Evolutionary conservation across 1,284 basidiomycete genomes (phyloP).

Genomic region (Naganishia albida): DNA sequence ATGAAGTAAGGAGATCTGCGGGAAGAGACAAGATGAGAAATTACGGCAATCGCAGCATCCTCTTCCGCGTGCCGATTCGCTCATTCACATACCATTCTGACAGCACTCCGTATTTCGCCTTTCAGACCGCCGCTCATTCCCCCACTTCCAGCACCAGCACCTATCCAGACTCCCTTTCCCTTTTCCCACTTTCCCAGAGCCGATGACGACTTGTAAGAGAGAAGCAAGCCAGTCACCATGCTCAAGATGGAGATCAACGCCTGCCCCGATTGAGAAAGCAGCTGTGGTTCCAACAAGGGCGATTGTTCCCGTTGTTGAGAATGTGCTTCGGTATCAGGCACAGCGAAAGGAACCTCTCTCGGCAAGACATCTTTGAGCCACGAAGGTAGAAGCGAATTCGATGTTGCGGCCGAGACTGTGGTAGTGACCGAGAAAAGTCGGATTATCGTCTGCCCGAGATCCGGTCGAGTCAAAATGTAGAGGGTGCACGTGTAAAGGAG

Average conservation of each 20-base stretch:
- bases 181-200: slow-evolving; percentile 48
- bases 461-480: slow-evolving; percentile 16
- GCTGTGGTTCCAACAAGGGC: slow-evolving; percentile 36
- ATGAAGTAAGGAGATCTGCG: slow-evolving; percentile 4
- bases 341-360: slow-evolving; percentile 41
- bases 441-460: slow-evolving; percentile 28
- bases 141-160: slow-evolving; percentile 18
- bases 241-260: slow-evolving; percentile 46
- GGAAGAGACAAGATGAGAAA: background rate
- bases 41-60: no score
- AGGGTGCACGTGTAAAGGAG: slow-evolving; percentile 18
- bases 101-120: slow-evolving; percentile 45
- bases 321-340: slow-evolving; percentile 42
- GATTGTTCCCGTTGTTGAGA: slow-evolving; percentile 34
- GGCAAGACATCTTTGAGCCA: slow-evolving; percentile 7
- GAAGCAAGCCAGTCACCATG: slow-evolving; percentile 48
- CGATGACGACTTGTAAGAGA: slow-evolving; percentile 47
- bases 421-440: slow-evolving; percentile 45
- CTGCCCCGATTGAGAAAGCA: slow-evolving; percentile 41
- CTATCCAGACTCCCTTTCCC: slow-evolving; percentile 49
- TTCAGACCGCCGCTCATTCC: slow-evolving; percentile 38
- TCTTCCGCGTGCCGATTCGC: no score
- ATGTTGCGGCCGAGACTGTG: background rate
- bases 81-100: slow-evolving; percentile 38
- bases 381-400: slow-evolving; percentile 5